Base-by-base conservation (phyloP, 768 basidiomycete genomes). In the Pleurotus pulmonarius region DNA sequence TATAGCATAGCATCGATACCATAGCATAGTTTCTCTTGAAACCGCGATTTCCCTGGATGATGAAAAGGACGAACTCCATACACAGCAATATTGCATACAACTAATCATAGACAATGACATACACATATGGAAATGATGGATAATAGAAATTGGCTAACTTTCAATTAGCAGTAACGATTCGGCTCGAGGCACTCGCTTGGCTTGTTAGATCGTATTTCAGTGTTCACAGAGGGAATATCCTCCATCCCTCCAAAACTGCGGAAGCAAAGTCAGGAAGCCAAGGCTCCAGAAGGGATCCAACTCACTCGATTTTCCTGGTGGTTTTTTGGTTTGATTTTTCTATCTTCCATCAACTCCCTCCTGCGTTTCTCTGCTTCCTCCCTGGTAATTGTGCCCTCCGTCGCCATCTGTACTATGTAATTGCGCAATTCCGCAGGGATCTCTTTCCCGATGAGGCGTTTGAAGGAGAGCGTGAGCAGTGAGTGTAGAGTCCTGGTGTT, bases 291-390 rank as follows among this genome's bases (percentile, higher is more conserved):
- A 44, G n/a, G 1, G 8, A 8, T 16, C 29, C 9, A n/a, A 9
- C n/a, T 16, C n/a, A 44, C 41, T 44, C 41, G 20, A n/a, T 22
- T 44, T n/a, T 16, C 20, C 20, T n/a, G n/a, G 20, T 16, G n/a
- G 7, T 16, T 44, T 44, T n/a, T 8, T 7, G 6, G n/a, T 9
- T 44, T 25, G 1, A 41, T 15, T 29, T 22, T 45, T 11, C 53
- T 38, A 25, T 44, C 53, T 20, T 41, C 41, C 53, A 55, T 55
- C 39, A 55, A 41, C 2, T 25, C 37, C 38, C 53, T 37, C 18
- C 53, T 37, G 5, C 43, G 40, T 13, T 22, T 25, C 40, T 55
- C 53, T n/a, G 53, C 53, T 40, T 24, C 25, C 24, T 55, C 53
- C 16, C 53, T 41, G 24, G 44, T 40, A 3, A 55, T 15, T 12